These are phyloP conservation scores for Chloranthus sessilifolius DNA, from an alignment of 164 flowering plant species.

Conservation along the genomic window DNA sequence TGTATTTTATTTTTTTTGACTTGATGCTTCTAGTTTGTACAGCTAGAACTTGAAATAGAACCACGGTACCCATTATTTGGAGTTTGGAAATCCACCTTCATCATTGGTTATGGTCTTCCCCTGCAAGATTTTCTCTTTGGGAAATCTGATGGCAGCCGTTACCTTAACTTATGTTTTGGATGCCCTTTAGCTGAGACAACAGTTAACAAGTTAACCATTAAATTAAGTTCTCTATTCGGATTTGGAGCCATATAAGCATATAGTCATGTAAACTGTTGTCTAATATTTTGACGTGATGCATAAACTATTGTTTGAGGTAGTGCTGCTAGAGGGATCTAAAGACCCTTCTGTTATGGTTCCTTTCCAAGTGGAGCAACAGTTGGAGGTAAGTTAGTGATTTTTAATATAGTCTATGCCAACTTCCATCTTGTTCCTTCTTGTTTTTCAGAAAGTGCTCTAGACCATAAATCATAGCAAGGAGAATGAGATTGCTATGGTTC, in stretches of 20 bases:
- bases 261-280: too few relatives aligned
- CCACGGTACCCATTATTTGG: constrained; percentile 98
- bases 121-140: constrained; percentile 84
- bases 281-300: too few relatives aligned
- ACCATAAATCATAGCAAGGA: too few relatives aligned
- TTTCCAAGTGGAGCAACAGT: too few relatives aligned
- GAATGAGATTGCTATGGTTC: too few relatives aligned
- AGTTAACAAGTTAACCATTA: constrained; percentile 79
- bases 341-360: too few relatives aligned
- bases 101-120: constrained; percentile 88
- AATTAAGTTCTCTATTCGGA: constrained; percentile 35
- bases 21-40: constrained; percentile 19
- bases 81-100: constrained; percentile 93
- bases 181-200: constrained; percentile 76
- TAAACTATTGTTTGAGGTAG: too few relatives aligned
- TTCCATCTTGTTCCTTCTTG: too few relatives aligned
- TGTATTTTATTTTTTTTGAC: constrained; percentile 5
- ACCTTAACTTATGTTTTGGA: constrained; percentile 89
- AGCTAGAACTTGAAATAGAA: constrained; percentile 94
- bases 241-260: background rate
- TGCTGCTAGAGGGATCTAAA: too few relatives aligned
- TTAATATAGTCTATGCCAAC: too few relatives aligned
- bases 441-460: too few relatives aligned
- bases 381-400: too few relatives aligned
- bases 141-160: constrained; percentile 78